Evolutionary conservation across 805 yeast species (phyloP).

Genomic region (Tetrapisispora arboricola): DNA sequence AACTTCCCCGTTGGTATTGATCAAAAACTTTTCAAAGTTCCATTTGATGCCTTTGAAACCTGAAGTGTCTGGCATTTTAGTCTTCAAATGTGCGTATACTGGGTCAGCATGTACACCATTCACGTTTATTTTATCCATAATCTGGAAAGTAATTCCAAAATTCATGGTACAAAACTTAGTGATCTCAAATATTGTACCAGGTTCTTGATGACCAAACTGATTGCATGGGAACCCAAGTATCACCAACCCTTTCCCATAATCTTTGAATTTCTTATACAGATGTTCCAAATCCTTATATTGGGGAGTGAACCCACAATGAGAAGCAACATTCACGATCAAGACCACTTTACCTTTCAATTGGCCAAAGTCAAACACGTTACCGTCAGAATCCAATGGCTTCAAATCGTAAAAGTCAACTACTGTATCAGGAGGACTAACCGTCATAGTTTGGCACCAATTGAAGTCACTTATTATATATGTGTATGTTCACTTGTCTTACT

Average conservation of each 20-base stretch:
- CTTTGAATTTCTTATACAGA: conserved; percentile 56
- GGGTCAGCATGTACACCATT: conserved; percentile 78
- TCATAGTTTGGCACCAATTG: background rate
- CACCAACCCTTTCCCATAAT: conserved; percentile 50
- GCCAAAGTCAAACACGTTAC: conserved; percentile 47
- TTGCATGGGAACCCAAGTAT: conserved; percentile 85
- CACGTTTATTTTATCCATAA: conserved; percentile 77
- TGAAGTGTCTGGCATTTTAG: conserved; percentile 43
- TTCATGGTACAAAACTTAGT: conserved; percentile 62
- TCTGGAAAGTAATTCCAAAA: conserved; percentile 88
- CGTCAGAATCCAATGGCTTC: conserved; percentile 39
- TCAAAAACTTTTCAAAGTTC: conserved; percentile 69
- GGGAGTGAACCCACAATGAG: conserved; percentile 71
- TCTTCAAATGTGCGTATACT: conserved; percentile 68
- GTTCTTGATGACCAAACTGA: conserved; percentile 77
- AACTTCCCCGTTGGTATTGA: conserved; percentile 47
- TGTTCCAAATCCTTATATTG: conserved; percentile 66
- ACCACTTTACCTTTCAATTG: conserved; percentile 71
- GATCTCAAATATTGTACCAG: conserved; percentile 59
- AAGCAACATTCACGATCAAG: conserved; percentile 77
- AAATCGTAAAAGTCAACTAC: conserved; percentile 47
- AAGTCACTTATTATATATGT: too few species aligned
- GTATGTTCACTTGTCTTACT: too few species aligned
- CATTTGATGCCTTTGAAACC: conserved; percentile 67
- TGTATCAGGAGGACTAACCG: background rate